These are phyloP conservation scores for Penicillium sclerotiorum DNA, from an alignment of 2,329 filamentous ascomycete genomes.

Conservation along the genomic window DNA sequence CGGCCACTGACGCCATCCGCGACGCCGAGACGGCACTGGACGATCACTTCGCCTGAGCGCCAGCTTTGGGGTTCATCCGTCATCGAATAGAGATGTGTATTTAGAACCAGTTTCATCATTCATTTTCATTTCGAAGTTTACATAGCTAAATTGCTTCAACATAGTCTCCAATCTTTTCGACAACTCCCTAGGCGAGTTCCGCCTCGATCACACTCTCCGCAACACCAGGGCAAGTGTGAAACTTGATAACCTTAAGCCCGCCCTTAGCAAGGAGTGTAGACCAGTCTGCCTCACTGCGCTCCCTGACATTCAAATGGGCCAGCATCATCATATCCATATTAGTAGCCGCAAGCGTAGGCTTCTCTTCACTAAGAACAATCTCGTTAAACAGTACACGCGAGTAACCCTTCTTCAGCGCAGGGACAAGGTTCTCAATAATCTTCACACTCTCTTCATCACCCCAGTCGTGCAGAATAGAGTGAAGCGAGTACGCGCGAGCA, in stretches of 20 bases:
- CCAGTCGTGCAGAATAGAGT: conserved; percentile 30
- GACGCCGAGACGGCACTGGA: too few relatives aligned
- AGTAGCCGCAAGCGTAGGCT: conserved; percentile 20
- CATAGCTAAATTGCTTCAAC: too few relatives aligned
- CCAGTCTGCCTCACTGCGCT: conserved; percentile 24
- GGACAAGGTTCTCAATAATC: conserved; percentile 23
- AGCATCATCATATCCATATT: conserved; percentile 31
- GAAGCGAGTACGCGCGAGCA: conserved; percentile 31
- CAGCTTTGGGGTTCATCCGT: too few relatives aligned
- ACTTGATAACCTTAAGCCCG: conserved; percentile 19
- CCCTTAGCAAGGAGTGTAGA: conserved; percentile 12
- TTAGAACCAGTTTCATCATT: too few relatives aligned
- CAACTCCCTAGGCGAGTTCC: too few relatives aligned
- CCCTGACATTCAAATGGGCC: conserved; percentile 23
- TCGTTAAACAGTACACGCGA: conserved; percentile 26
- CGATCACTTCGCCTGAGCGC: too few relatives aligned
- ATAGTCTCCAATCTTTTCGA: too few relatives aligned
- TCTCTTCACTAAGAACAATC: conserved; percentile 24
- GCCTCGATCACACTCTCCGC: conserved; percentile 27
- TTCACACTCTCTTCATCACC: conserved; percentile 24
- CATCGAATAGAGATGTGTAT: too few relatives aligned
- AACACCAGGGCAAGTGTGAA: conserved; percentile 20
- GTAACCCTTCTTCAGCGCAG: conserved; percentile 21
- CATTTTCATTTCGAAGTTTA: too few relatives aligned
- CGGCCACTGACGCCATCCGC: too few relatives aligned